phyloP scores from a whole-genome alignment of 1,139 yeast genomes.

The Candida sp. region DNA sequence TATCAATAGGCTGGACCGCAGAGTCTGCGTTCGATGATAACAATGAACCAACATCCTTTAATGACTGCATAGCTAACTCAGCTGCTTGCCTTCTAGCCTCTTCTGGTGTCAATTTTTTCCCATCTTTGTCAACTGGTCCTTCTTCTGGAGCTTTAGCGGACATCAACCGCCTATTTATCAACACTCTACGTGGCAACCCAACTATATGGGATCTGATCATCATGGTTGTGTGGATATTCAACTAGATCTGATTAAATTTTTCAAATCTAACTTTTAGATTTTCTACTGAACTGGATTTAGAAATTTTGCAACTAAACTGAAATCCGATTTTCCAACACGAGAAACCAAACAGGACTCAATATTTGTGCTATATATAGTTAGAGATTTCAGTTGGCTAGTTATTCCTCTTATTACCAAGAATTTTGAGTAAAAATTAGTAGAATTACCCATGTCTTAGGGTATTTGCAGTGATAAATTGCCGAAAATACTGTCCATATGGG shows the following conservation, averaged over 20 bases:
- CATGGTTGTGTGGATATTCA: background rate
- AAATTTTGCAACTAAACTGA: background rate
- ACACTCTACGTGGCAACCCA: background rate
- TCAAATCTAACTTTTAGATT: background rate
- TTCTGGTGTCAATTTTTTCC: slow-evolving; percentile 15
- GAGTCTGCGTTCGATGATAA: slow-evolving; percentile 34
- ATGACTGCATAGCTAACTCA: slow-evolving; percentile 37
- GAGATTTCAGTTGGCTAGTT: no score
- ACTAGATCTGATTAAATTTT: no score
- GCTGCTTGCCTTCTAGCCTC: slow-evolving; percentile 33
- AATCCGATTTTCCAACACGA: no score
- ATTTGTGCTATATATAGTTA: no score
- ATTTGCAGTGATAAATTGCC: no score
- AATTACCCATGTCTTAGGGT: no score
- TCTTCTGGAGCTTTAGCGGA: slow-evolving; percentile 32
- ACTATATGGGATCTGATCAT: background rate
- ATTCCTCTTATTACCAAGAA: no score
- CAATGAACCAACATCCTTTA: slow-evolving; percentile 40
- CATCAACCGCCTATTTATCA: slow-evolving; percentile 24
- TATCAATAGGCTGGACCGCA: slow-evolving; percentile 50
- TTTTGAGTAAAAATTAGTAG: no score
- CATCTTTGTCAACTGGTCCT: slow-evolving; percentile 23
- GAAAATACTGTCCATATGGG: no score
- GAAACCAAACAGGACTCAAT: no score
- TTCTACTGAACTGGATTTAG: background rate